Percentiles rank a stretch among this genome's conserved stretches.
phyloP scores from a whole-genome alignment of 306 rosid species.

The Calophaca sinica region DNA sequence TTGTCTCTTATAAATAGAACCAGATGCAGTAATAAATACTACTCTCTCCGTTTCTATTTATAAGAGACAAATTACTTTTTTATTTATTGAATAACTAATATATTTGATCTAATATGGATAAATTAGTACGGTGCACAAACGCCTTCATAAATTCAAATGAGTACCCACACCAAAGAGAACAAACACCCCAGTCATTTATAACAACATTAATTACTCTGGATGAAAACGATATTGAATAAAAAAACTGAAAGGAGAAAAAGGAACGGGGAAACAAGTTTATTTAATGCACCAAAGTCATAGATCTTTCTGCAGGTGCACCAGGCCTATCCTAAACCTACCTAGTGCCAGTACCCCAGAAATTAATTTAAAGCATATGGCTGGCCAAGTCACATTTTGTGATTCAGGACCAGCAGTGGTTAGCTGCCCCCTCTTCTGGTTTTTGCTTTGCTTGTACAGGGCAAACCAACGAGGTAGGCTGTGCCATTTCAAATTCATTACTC shows the following conservation, averaged over 20 bases:
- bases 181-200: slow-evolving; percentile 36
- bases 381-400: background rate
- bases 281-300: slow-evolving; percentile 45
- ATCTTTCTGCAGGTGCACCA: slow-evolving; percentile 48
- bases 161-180: slow-evolving; percentile 47
- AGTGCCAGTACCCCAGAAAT: slow-evolving; percentile 12
- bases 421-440: slow-evolving; percentile 26
- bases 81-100: no score
- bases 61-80: no score
- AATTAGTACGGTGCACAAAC: no score
- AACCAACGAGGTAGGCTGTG: slow-evolving; percentile 21
- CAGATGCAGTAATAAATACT: no score
- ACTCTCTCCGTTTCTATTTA: no score
- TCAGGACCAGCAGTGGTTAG: no score
- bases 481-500: background rate
- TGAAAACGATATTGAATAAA: background rate
- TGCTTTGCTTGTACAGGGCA: slow-evolving; percentile 34
- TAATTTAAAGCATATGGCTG: slow-evolving; percentile 32
- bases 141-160: slow-evolving; percentile 18
- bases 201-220: background rate
- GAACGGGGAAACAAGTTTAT: background rate
- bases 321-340: slow-evolving; percentile 49
- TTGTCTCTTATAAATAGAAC: no score
- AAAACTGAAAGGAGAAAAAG: background rate
- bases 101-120: no score